Base-by-base conservation (phyloP, 257 asterid genomes). In the Capsicum pubescens region DNA sequence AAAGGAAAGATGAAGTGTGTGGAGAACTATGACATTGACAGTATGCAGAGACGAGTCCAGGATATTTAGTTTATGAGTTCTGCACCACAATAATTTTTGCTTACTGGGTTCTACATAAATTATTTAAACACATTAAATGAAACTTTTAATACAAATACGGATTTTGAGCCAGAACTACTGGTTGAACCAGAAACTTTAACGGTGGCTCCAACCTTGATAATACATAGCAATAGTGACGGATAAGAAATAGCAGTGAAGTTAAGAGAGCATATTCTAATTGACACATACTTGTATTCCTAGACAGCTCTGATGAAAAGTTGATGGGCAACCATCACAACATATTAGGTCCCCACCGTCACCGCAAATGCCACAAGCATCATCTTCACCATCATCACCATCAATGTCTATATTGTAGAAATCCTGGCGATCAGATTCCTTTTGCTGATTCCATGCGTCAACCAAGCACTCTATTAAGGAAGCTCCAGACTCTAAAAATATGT, bases 291-390 rank as follows among this genome's bases (percentile, higher is more conserved):
- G 80, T 64, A 80, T 80, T 13, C 63, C 79, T 64, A 84, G 63
- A 77, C 87, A 84, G 46, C 54, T 69, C 57, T 66, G 87, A 84
- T 84, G 87, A 44, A 84, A 84, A 9, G 87, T 84, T 11, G 87
- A 79, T 55, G 87, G 84, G 19, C 87, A 84, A 63, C 83, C 83
- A 67, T 84, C 87, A 84, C 87, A 84, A 56, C 87, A 84, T 10
- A 84, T 84, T 55, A 84, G 83, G 68, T 84, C 87, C 39, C 87
- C 87, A 67, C 87, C 87, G 42, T 84, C 87, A 56, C 84, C 84
- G 57, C 87, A 84, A 16, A 80, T 58, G 39, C 87, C 84, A 84
- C 87, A 84, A 55, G 79, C 74, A 67, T 84, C 87, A 78, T 84
- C 87, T 54, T 84, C 71, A n/a, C 26, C 84, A 84, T 67, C 87